Conservation (phyloP, 2,329 filamentous ascomycete genomes). For the Fusarium sp. region DNA sequence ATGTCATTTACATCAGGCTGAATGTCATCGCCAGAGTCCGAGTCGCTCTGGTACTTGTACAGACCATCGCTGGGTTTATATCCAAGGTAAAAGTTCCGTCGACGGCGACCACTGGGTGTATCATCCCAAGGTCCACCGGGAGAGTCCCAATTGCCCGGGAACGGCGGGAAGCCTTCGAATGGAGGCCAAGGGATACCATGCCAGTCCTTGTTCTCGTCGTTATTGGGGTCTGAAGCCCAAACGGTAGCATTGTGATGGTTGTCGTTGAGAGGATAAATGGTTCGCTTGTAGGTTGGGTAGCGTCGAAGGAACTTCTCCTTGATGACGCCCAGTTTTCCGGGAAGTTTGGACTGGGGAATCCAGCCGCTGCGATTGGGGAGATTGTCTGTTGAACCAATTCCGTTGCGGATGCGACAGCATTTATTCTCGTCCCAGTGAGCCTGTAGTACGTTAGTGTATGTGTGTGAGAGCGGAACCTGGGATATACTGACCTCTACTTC, state of each 20-base stretch:
- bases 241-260: slow-evolving; percentile 29
- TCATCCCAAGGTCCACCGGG: slow-evolving; percentile 24
- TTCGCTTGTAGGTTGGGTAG: slow-evolving; percentile 46
- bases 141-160: slow-evolving; percentile 39
- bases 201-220: slow-evolving; percentile 42
- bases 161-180: slow-evolving; percentile 35
- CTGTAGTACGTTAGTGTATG: slow-evolving; percentile 22
- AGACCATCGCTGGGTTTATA: slow-evolving; percentile 18
- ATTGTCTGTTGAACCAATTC: slow-evolving; percentile 15
- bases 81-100: slow-evolving; percentile 3
- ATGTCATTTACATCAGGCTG: slow-evolving; percentile 36
- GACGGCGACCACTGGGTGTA: background rate
- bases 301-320: slow-evolving; percentile 41
- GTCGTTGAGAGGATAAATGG: slow-evolving; percentile 45
- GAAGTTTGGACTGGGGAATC: slow-evolving; percentile 41
- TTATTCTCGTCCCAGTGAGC: slow-evolving; percentile 33
- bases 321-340: slow-evolving; percentile 27
- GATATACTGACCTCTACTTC: slow-evolving; percentile 41
- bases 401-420: slow-evolving; percentile 47
- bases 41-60: slow-evolving; percentile 37
- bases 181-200: slow-evolving; percentile 49
- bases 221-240: slow-evolving; percentile 51
- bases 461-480: rapidly evolving
- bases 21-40: slow-evolving; percentile 40
- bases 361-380: slow-evolving; percentile 52